Base-by-base conservation (phyloP, 2,329 filamentous ascomycete genomes). In the Pseudopyricularia javanii region DNA sequence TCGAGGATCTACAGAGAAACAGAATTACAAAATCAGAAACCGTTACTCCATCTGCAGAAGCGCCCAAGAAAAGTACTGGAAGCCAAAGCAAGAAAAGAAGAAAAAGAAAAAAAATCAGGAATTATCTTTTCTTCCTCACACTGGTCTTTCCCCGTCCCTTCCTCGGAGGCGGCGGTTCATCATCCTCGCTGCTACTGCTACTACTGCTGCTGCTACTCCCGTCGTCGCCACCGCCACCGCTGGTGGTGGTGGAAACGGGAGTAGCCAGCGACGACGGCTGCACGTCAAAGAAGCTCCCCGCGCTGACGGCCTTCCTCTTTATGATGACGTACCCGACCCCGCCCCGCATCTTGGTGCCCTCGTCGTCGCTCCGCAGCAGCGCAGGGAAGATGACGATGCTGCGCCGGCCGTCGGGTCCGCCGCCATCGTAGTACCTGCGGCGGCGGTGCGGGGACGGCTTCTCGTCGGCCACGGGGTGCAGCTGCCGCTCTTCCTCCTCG, bases 251-350 rank as follows among this genome's bases (percentile, higher is more conserved):
- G 43, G 22, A 26, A 12, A n/a, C 43, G 9, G 24, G 22, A 5
- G 14, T 14, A 15, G 15, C 9, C 14, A 14, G 43, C 43, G 28
- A 15, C 8, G 49, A 20, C 4, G 40, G 34, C 7, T 33, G 50
- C 35, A 33, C 50, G 40, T 47, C 50, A 40, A 52, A 52, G 50
- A 52, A 52, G 15, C 37, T 33, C 26, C 50, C 50, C 20, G 37
- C 50, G 40, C 50, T 52, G 40, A 52, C 50, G 20, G 50, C 50
- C 50, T 52, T 52, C 17, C 50, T 17, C 50, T 52, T 52, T 28
- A 52, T 52, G 26, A 52, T 43, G 35, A 52, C 30, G 50, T 52
- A 52, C 17, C 20, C 30, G 15, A 52, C 11, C 24, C 40, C 37
- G 7, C 17, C 50, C 8, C 50, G 32, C 50, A 47, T 32, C 40